Conservation (phyloP, 208 protist species). For the Trypanosomatidae sp. region DNA sequence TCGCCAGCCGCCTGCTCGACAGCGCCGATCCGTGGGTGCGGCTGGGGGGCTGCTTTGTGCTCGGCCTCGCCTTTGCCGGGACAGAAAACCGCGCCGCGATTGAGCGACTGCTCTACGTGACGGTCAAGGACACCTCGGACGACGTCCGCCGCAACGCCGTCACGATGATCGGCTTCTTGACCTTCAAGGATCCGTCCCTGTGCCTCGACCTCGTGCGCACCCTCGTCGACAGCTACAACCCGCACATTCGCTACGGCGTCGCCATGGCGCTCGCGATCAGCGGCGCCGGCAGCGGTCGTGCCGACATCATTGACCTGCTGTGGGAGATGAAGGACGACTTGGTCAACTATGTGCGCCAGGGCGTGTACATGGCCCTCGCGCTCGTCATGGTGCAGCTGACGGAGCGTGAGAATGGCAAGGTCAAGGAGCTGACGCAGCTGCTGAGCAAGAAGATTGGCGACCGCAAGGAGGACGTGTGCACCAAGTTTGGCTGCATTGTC, state of each 20-base stretch:
- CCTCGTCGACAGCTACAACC: constrained; percentile 96
- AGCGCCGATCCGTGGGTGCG: constrained; percentile 95
- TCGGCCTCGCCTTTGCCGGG: constrained; percentile 96
- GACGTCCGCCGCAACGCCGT: constrained; percentile 97
- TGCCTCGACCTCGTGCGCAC: constrained; percentile 74
- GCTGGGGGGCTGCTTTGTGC: constrained; percentile 95
- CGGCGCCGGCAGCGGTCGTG: constrained; percentile 92
- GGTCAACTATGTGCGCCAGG: constrained; percentile 97
- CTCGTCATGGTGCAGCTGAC: constrained; percentile 95
- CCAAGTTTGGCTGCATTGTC: constrained; percentile 96
- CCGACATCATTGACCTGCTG: constrained; percentile 91
- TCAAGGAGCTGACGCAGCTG: constrained; percentile 79
- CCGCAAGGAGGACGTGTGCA: constrained; percentile 93
- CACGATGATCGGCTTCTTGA: constrained; percentile 97
- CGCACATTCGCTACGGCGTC: constrained; percentile 97
- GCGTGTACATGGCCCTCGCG: constrained; percentile 92
- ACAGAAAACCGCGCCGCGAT: constrained; percentile 93
- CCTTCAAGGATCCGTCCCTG: constrained; percentile 91
- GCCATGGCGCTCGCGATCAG: constrained; percentile 96
- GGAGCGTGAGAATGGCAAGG: constrained; percentile 77
- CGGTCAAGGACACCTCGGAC: constrained; percentile 96
- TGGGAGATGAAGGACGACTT: constrained; percentile 91
- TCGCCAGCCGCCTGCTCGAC: constrained; percentile 89
- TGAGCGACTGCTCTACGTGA: constrained; percentile 92
- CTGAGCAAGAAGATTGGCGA: constrained; percentile 67